These are phyloP conservation scores for Oropetium thomaeum DNA, from an alignment of 176 grass and related monocot species.

Conservation along the genomic window DNA sequence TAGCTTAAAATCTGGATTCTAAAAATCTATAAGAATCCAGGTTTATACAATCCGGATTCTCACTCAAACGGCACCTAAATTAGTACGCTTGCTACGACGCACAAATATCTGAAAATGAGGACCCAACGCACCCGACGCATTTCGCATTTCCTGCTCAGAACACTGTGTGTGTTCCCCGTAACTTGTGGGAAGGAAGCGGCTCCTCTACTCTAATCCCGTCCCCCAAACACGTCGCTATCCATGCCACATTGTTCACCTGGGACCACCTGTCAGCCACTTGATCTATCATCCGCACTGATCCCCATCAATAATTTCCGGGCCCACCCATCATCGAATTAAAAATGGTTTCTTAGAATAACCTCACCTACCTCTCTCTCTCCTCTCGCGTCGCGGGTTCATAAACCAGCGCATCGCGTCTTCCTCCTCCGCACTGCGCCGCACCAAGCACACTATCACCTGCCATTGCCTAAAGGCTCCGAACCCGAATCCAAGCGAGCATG, in stretches of 20 bases:
- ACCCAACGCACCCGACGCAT: not conserved
- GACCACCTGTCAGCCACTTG: too few species aligned
- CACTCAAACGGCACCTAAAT: too few species aligned
- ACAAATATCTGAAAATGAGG: not conserved
- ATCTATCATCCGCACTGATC: slow-evolving; percentile 20
- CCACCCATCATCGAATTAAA: not conserved
- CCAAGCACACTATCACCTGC: not conserved
- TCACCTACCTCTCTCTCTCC: slow-evolving; percentile 22
- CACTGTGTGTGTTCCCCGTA: not conserved
- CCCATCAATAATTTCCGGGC: slow-evolving; percentile 20
- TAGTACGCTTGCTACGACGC: too few species aligned
- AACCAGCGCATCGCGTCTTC: not conserved
- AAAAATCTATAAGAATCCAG: too few species aligned
- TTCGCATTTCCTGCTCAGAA: not conserved
- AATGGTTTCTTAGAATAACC: slow-evolving; percentile 17
- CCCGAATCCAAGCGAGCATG: slow-evolving; percentile 11
- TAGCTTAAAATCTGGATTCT: too few species aligned
- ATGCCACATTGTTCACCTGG: too few species aligned
- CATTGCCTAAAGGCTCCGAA: not conserved
- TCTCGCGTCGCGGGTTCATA: slow-evolving; percentile 19
- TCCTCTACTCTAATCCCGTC: too few species aligned
- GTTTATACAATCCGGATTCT: too few species aligned
- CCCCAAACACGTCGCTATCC: too few species aligned
- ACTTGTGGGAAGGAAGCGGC: too few species aligned
- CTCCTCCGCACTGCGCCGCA: not conserved